These are phyloP conservation scores for Suillus plorans DNA, from an alignment of 768 basidiomycete species.

Conservation along the genomic window DNA sequence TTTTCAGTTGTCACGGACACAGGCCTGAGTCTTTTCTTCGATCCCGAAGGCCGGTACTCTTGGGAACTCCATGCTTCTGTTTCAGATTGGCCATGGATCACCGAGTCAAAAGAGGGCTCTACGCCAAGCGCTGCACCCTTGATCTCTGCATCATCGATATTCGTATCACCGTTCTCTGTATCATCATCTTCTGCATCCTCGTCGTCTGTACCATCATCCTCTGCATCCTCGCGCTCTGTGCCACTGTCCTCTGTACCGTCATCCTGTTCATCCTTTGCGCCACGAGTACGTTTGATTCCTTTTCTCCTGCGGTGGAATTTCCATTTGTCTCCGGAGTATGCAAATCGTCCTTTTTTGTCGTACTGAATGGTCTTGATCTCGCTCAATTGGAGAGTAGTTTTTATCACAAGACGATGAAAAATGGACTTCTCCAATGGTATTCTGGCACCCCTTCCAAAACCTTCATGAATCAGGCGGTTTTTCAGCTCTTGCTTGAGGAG, in stretches of 20 bases:
- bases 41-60: too few species aligned
- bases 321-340: background rate
- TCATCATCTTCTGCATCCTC: too few species aligned
- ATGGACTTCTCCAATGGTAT: background rate
- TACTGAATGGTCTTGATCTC: background rate
- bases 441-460: background rate
- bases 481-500: background rate
- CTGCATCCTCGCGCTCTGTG: too few species aligned
- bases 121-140: too few species aligned
- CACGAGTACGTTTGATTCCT: background rate
- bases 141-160: too few species aligned
- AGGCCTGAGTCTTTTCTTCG: too few species aligned
- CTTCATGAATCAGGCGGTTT: background rate
- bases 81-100: background rate
- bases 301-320: background rate
- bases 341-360: background rate
- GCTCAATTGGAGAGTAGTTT: background rate
- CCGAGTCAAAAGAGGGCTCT: too few species aligned
- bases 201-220: too few species aligned
- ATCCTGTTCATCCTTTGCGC: background rate
- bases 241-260: too few species aligned
- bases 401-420: background rate
- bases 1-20: too few species aligned
- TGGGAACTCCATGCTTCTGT: background rate
- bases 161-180: background rate